Evolutionary conservation across 2,329 filamentous ascomycete genomes (phyloP), one percentile per base, ranked within the genome.

Genomic region (Neoarthrinium moseri): DNA sequence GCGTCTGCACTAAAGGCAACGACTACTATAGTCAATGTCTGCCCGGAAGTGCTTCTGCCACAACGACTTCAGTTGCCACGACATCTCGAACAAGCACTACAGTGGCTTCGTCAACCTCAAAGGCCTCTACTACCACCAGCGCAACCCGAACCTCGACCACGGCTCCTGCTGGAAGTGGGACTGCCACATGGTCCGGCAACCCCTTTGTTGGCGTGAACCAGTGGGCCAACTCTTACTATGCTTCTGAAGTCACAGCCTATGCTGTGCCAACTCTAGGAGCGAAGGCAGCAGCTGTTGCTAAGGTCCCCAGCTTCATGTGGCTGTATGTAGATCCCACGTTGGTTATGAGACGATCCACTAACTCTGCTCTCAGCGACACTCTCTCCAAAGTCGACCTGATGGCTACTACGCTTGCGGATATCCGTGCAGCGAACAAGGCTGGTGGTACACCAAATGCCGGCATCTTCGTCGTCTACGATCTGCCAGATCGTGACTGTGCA

Each of bases 231-330:
- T 63, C 60, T 45, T 79, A 73, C 66, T 81, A 81, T 56, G 67
- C 72, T n/a, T 75, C 73, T 15, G 75, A 81, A 60, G 69, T 81
- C 46, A 69, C 71, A 45, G 73, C 61, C 27, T 65, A 75, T 15
- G 85, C 85, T 6, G 75, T 87, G 17, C 84, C 85, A 7, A 79
- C 77, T 13, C 65, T 89, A 49, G 77, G 77, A 8, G 73, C 78
- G 15, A 74, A 72, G 50, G 75, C 76, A 5, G 70, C 71, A 17
- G 71, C 69, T 38, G 75, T 77, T 27, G 77, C 74, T 45, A 67
- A 76, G 49, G 73, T 80, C 1, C 74, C 76, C 21, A 73, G 70
- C 39, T 79, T 77, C 61, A 71, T 73, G 63, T 78, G 73, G 74
- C 63, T 75, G 68, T 75, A 55, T 61, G 64, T 63, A 39, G 41